Evolutionary conservation across 2,329 filamentous ascomycete species (phyloP).

Genomic region (Cercospora berteroae): DNA sequence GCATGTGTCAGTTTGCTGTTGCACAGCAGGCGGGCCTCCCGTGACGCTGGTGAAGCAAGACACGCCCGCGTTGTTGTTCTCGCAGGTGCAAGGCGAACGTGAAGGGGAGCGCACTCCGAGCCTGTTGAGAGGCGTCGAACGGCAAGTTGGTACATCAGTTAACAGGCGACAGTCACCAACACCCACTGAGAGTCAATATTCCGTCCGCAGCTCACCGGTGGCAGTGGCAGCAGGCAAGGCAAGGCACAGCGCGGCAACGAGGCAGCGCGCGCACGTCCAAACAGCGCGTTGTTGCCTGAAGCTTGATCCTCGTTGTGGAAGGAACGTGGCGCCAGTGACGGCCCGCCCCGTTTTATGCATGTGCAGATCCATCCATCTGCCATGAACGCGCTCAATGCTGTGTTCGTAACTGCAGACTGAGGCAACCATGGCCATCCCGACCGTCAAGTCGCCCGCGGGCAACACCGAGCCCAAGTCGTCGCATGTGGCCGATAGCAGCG

Average conservation of each 20-base stretch:
- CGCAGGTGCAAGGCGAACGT: background rate
- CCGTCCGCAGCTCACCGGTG: background rate
- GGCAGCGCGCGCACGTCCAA: background rate
- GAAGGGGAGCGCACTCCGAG: background rate
- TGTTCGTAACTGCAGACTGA: background rate
- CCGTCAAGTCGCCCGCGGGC: background rate
- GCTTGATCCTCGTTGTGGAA: background rate
- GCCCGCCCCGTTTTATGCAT: background rate
- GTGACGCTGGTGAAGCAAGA: background rate
- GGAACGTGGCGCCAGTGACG: background rate
- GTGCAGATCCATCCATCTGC: background rate
- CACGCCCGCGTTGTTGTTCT: background rate
- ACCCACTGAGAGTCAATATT: background rate
- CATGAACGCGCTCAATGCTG: background rate
- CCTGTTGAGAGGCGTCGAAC: background rate
- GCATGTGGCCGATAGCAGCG: constrained; percentile 68
- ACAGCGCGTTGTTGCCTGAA: constrained; percentile 11
- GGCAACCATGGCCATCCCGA: constrained; percentile 17
- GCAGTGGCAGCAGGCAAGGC: background rate
- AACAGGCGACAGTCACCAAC: background rate
- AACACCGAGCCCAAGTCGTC: constrained; percentile 45
- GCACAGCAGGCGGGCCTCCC: background rate
- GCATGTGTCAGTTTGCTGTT: background rate
- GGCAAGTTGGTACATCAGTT: background rate
- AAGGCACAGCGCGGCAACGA: constrained; percentile 1